Evolutionary conservation across 345 rosid species (phyloP).

Genomic region (Eucalyptus sideroxylon): DNA sequence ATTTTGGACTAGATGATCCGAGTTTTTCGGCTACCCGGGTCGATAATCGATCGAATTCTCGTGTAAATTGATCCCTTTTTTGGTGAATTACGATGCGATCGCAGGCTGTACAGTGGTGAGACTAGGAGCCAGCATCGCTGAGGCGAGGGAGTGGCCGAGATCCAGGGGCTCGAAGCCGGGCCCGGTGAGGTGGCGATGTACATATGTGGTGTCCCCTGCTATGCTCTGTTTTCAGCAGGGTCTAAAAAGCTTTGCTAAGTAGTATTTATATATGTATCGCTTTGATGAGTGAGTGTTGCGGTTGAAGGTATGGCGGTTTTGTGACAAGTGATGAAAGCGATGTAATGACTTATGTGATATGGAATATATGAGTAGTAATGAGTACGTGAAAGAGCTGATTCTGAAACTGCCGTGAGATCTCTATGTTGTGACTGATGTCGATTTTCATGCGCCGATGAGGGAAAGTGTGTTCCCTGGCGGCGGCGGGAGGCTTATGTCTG

Average conservation of each 20-base stretch:
- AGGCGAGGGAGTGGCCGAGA: background rate
- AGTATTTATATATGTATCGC: background rate
- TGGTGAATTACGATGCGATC: background rate
- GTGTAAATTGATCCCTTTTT: background rate
- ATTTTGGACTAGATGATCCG: background rate
- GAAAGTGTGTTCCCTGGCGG: no score
- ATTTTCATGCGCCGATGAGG: no score
- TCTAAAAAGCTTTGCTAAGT: background rate
- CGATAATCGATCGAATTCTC: background rate
- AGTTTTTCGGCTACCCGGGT: background rate
- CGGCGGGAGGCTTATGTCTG: background rate
- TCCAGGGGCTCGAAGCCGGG: background rate
- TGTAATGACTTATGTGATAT: background rate
- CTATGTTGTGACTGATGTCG: background rate
- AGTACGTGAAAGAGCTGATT: background rate
- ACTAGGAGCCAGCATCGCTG: slow-evolving; percentile 73
- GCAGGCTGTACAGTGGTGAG: slow-evolving; percentile 90
- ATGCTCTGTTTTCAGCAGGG: background rate
- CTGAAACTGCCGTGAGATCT: background rate
- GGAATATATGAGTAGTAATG: background rate
- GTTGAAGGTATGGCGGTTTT: background rate
- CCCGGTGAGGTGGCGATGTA: background rate
- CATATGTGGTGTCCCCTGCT: background rate
- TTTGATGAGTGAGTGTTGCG: background rate
- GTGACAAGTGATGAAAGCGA: background rate